Evolutionary conservation across 2,329 filamentous ascomycete species (phyloP), one percentile per base, ranked within the genome.

Genomic region (Lecanicillium sp.): DNA sequence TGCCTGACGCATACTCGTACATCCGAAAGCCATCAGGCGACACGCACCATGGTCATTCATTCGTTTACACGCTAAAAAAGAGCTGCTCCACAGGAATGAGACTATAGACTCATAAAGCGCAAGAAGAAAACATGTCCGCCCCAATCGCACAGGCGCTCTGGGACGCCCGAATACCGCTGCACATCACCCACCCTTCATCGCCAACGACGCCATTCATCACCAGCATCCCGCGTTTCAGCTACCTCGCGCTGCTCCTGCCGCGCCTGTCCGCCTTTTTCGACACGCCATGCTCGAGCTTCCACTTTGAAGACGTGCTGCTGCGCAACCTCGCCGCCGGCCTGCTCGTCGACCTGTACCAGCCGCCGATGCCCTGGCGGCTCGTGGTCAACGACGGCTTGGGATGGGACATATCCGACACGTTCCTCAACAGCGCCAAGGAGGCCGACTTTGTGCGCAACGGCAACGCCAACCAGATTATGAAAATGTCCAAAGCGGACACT

Each of bases 381-480:
- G 66, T 66, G 13, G 74, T 77, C 18, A 60, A 62, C 39, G 72
- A 76, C 42, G 74, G 73, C 14, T 52, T 68, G 22, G 69, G 68
- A 35, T 79, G 74, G 74, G 74, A 79, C 48, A 76, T 78, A 35
- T 67, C 61, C 30, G 75, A 79, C 53, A 79, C 77, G 0, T 81
- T 81, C 47, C 65, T 80, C 40, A 81, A 81, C 56, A 71, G 71
- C 41, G 74, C 74, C 45, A 81, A 81, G 56, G 77, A 81, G 64
- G 88, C 89, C 20, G 88, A 95, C 60, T 94, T 88, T 49, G 69
- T 94, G 36, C 78, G 89, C 37, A 90, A 92, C 49, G 87, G 88
- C 32, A 92, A 84, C 39, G 87, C 87, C 13, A 88, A 90, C 57
- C 82, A 84, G 44, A 89, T 94, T 53, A 94, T 95, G 87, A 82